A percentile compares a stretch with the other conserved stretches of the same genome.
Conservation (phyloP, 805 yeast genomes). For the Yarrowia porcina region DNA sequence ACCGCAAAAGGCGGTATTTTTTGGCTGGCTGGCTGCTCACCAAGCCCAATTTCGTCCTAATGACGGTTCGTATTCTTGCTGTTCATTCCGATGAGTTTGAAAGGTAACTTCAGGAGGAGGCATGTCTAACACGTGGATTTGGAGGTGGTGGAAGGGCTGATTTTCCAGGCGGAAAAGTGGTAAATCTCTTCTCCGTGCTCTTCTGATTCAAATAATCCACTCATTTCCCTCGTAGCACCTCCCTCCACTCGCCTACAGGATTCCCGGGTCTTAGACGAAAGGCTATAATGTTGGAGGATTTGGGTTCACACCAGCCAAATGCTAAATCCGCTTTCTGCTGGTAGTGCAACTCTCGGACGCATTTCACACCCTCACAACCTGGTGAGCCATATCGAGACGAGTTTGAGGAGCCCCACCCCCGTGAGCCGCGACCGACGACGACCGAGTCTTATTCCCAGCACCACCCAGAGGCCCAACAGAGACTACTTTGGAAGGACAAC, state of each 20-base stretch:
- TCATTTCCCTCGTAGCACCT: background rate
- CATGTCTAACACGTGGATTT: constrained; percentile 11
- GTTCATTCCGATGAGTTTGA: constrained; percentile 5
- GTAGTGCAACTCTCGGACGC: constrained; percentile 1
- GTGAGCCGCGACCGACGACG: background rate
- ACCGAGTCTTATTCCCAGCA: too few species aligned
- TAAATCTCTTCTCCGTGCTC: too few species aligned
- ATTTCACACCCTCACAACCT: background rate
- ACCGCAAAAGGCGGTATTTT: too few species aligned
- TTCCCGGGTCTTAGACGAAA: background rate
- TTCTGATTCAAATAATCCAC: background rate
- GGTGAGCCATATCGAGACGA: background rate
- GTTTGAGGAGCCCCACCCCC: background rate
- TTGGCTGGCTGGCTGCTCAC: too few species aligned
- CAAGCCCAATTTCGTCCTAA: too few species aligned
- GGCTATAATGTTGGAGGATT: background rate
- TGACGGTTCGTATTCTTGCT: background rate
- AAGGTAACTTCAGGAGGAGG: constrained; percentile 1
- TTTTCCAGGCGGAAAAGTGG: background rate
- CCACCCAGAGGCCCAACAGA: too few species aligned
- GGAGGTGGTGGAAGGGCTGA: background rate
- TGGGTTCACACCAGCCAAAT: constrained; percentile 3
- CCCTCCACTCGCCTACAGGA: background rate
- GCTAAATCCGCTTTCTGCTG: constrained; percentile 7
- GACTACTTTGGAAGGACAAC: too few species aligned